Evolutionary conservation across 2,329 filamentous ascomycete genomes (phyloP), one percentile per base, ranked within the genome.

Genomic region (Phialophora verrucosa): DNA sequence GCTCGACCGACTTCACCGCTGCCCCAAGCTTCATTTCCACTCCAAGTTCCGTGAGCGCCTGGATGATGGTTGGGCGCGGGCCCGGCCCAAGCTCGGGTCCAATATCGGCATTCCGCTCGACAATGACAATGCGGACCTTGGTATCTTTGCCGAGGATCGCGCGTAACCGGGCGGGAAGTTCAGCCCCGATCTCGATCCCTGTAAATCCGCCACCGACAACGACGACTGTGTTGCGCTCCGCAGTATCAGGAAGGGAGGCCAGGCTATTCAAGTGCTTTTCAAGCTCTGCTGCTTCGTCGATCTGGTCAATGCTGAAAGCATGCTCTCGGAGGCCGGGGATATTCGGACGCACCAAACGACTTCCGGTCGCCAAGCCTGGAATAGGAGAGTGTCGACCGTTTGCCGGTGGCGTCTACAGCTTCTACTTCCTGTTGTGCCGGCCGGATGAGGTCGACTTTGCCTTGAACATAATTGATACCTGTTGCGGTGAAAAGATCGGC

Each of bases 361-460:
- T 80, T 1, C 79, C 78, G 0, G 78, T 75, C 0, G 79, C 78
- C 0, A 81, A 65, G 74, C 1, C 77, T 73, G 58, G 76, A 71
- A 27, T 78, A 81, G 3, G 62, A 6, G 10, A 78, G 57, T 4
- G 25, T 68, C 2, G 68, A 61, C 1, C 57, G 14, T 0, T 6
- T 2, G 1, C 72, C 73, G 0, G 66, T 27, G 1, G 38, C 0
- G 6, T 67, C 66, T 25, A 25, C 55, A 11, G 70, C 62, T 0
- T 64, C 49, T 1, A 79, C 66, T 0, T 27, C 69, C 11, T 74
- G 71, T 4, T 57, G 8, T 56, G 31, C 31, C 10, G 60, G 25
- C 44, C 50, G 31, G 60, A 62, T 62, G 14, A 27, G 38, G 31
- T 62, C 31, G 60, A 62, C 60, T 14, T 23, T 55, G 27, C 50